Conservation (phyloP, 2,329 filamentous ascomycete genomes). For the Pyrenophora seminiperda region DNA sequence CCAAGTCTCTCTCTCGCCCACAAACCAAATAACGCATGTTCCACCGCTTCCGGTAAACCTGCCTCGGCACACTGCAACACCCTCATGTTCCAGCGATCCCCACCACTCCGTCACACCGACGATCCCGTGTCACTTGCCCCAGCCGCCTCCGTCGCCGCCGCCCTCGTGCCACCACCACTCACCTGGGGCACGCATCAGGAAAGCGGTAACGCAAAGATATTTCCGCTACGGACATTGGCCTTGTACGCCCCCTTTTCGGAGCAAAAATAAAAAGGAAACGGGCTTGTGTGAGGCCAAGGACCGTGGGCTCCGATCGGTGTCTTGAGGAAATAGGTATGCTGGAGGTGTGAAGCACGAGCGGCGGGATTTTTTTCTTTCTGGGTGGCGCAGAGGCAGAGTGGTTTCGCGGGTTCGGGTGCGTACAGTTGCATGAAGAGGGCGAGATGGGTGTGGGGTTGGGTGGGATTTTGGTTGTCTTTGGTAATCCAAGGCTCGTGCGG, state of each 20-base stretch:
- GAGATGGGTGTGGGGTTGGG: not conserved
- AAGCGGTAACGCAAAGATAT: not conserved
- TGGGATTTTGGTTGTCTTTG: not conserved
- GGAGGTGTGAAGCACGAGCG: not conserved
- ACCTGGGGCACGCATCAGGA: not conserved
- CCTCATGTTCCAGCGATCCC: not conserved
- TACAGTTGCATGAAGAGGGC: conserved; percentile 18
- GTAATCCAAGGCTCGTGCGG: not conserved
- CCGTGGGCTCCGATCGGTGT: conserved; percentile 39
- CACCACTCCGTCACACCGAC: not conserved
- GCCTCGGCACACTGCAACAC: not conserved
- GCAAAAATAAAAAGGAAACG: not conserved
- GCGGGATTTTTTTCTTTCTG: no score
- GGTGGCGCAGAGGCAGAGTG: no score
- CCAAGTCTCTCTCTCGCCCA: not conserved
- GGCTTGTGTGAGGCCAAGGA: conserved; percentile 18
- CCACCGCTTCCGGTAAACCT: not conserved
- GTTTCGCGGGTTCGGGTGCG: conserved; percentile 13
- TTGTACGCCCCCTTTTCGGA: no score
- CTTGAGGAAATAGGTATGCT: conserved; percentile 11
- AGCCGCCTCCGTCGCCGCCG: no score
- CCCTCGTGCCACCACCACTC: no score
- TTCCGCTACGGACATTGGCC: no score
- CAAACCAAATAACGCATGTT: conserved; percentile 8
- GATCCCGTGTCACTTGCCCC: conserved; percentile 5